Evolutionary conservation across 495 filamentous ascomycete genomes (phyloP), one percentile per base, ranked within the genome.

Genomic region (Lasiosphaeris hirsuta): DNA sequence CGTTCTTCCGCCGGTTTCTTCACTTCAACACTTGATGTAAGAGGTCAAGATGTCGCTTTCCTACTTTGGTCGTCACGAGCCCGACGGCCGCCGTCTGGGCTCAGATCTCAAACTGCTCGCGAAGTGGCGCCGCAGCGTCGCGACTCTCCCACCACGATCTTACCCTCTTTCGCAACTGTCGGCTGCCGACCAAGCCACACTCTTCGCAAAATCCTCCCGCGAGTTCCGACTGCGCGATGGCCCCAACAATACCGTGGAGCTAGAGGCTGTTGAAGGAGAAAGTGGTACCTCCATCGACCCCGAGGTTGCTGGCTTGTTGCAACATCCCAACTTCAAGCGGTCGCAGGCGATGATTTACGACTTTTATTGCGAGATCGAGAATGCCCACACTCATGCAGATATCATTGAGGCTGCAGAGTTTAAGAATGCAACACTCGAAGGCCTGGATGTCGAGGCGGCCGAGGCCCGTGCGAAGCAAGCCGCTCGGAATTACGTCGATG

Each of bases 101-200:
- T 57, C 56, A 14, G 63, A 68, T 37, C 40, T 70, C 15, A 23
- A 44, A 8, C 48, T 64, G 2, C 14, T 70, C 9, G 63, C 45
- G 17, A 66, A 70, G 44, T 70, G 65, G 65, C 18, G 49, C 7
- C 17, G 30, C 5, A 30, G 57, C 18, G 51, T 60, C 10, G 37
- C 53, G 10, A 5, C 17, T 0, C 52, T 52, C 1, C 50, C 58
- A 13, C 23, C 49, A 10, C 57, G 18, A 18, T 46, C 52, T 7
- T 60, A 51, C 39, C 35, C 56, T 9, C 54, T 70, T 13, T 56
- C 65, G 8, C 41, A 60, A 36, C 61, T 70, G 4, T 68, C 67
- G 1, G 15, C 35, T 3, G 33, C 49, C 3, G 65, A 68, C 41
- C 60, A 63, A 10, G 44, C 46, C 3, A 58, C 56, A 7, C 49